Conservation (phyloP, 257 asterid species). For the Datura wrightii region DNA sequence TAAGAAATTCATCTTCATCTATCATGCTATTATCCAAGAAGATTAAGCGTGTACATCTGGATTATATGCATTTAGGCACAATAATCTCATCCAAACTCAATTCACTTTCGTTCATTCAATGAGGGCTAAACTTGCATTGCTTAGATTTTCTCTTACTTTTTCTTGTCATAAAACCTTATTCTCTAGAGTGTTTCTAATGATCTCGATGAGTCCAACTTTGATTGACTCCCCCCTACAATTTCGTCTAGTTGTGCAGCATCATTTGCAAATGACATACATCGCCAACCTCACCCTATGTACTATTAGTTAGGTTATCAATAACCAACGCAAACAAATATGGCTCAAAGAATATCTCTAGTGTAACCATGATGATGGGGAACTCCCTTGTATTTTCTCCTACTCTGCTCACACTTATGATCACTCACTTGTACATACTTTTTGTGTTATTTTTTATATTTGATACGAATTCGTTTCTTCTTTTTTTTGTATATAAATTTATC, state of each 20-base stretch:
- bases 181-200: background rate
- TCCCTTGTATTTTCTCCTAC: background rate
- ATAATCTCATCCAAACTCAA: conserved; percentile 17
- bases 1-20: background rate
- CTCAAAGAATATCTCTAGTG: conserved; percentile 4
- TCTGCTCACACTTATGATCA: background rate
- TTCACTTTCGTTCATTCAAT: background rate
- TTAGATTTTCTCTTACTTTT: background rate
- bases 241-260: background rate
- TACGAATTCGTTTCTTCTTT: background rate
- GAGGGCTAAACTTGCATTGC: conserved; percentile 2
- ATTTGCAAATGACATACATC: background rate
- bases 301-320: conserved; percentile 14
- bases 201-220: conserved; percentile 5
- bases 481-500: background rate
- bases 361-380: background rate
- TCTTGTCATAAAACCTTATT: conserved; percentile 10
- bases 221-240: background rate
- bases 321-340: background rate
- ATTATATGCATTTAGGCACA: conserved; percentile 2
- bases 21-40: conserved; percentile 1
- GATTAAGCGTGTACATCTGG: background rate
- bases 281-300: background rate
- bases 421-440: background rate
- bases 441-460: background rate